These are phyloP conservation scores for Annona squamosa DNA, from an alignment of 164 flowering plant genomes.

Conservation along the genomic window DNA sequence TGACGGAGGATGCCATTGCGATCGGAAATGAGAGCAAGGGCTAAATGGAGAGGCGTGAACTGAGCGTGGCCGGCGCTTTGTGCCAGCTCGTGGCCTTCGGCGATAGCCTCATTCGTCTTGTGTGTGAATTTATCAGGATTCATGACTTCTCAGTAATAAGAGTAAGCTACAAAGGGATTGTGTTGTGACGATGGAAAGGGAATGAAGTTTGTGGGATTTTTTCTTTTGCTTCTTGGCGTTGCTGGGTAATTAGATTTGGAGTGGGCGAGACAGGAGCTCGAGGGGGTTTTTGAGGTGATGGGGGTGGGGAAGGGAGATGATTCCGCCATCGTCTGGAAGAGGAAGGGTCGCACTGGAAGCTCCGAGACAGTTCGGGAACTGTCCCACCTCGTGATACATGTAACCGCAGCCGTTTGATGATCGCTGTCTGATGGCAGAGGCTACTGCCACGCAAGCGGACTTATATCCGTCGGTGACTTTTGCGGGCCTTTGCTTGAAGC, in stretches of 20 bases:
- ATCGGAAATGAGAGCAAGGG: slow-evolving; percentile 45
- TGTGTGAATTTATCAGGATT: slow-evolving; percentile 82
- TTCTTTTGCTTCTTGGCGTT: not conserved
- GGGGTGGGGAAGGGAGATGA: not conserved
- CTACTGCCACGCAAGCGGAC: not conserved
- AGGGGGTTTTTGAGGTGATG: not conserved
- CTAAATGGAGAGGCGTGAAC: slow-evolving; percentile 69
- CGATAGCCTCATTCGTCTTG: slow-evolving; percentile 74
- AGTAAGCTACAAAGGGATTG: not conserved
- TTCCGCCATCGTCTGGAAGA: not conserved
- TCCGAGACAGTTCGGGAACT: not conserved
- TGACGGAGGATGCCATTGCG: slow-evolving; percentile 58
- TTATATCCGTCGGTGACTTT: too few species aligned
- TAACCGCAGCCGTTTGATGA: not conserved
- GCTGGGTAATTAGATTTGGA: not conserved
- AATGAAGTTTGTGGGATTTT: not conserved
- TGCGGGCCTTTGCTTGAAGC: too few species aligned
- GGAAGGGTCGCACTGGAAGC: not conserved
- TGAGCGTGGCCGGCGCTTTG: slow-evolving; percentile 58
- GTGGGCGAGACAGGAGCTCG: not conserved
- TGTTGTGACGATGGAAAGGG: not conserved
- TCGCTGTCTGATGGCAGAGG: not conserved
- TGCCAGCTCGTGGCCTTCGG: slow-evolving; percentile 60
- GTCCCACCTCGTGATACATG: not conserved
- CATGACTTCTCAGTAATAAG: slow-evolving; percentile 23